phyloP scores from a whole-genome alignment of 306 rosid species.

The Inga oerstediana region DNA sequence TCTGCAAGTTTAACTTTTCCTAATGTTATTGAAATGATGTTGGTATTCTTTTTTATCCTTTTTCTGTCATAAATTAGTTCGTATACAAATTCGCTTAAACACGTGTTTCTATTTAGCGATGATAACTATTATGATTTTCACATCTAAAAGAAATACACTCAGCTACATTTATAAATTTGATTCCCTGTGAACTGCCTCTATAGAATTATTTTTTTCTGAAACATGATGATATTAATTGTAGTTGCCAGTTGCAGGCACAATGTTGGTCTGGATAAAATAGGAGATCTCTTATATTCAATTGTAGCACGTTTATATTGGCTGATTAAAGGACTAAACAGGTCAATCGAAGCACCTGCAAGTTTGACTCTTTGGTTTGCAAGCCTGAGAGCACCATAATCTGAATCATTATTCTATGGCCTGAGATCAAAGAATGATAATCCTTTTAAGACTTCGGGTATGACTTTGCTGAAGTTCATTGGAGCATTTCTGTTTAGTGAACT shows the following conservation, averaged over 20 bases:
- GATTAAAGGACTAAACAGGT: slow-evolving; percentile 30
- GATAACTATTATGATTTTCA: slow-evolving; percentile 5
- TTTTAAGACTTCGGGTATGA: slow-evolving; percentile 23
- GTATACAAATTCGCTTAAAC: not conserved
- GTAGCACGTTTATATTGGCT: slow-evolving; percentile 16
- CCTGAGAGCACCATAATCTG: slow-evolving; percentile 29
- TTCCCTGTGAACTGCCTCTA: not conserved
- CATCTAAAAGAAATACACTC: slow-evolving; percentile 10
- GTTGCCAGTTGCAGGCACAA: not conserved
- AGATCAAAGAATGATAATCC: slow-evolving; percentile 32
- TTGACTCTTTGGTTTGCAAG: slow-evolving; percentile 34
- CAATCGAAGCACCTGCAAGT: slow-evolving; percentile 21
- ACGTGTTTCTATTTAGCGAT: not conserved
- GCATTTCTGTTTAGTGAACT: slow-evolving; percentile 28
- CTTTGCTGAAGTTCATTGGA: slow-evolving; percentile 21
- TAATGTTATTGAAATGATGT: not conserved
- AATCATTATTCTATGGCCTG: slow-evolving; percentile 25
- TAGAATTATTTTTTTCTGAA: not conserved
- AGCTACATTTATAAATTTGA: slow-evolving; percentile 7
- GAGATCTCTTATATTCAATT: slow-evolving; percentile 17
- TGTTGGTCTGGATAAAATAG: slow-evolving; percentile 17
- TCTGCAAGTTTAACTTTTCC: not conserved
- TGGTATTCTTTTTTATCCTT: not conserved
- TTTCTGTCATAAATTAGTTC: slow-evolving; percentile 10
- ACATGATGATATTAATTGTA: slow-evolving; percentile 1